These are phyloP conservation scores for Fistulifera solaris DNA, from an alignment of 108 stramenopile species.

Conservation along the genomic window DNA sequence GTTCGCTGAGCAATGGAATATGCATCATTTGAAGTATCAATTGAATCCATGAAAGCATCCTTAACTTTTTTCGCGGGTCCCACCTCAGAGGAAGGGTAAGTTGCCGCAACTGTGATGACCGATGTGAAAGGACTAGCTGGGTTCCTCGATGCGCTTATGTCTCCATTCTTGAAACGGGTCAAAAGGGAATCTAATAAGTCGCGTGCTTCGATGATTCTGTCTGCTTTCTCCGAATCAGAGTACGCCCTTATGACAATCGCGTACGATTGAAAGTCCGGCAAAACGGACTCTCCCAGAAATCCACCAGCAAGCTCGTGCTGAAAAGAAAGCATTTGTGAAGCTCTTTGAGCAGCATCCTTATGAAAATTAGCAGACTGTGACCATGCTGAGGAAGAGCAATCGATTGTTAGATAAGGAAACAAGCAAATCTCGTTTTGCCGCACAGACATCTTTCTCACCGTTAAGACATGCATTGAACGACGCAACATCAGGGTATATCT, in stretches of 20 bases:
- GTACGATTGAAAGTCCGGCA: conserved; percentile 26
- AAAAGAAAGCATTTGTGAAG: neutral
- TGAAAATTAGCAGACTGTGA: neutral
- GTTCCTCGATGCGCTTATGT: conserved; percentile 3
- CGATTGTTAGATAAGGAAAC: too few species aligned
- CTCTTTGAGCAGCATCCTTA: conserved; percentile 1
- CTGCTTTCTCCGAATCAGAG: conserved; percentile 15
- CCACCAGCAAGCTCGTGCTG: neutral
- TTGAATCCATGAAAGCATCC: conserved; percentile 1
- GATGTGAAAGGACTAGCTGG: conserved; percentile 27
- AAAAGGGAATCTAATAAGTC: conserved; percentile 17
- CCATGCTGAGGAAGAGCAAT: conserved; percentile 9
- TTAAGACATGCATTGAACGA: conserved; percentile 41
- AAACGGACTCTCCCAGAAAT: neutral
- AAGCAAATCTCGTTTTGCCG: too few species aligned
- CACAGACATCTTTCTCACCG: conserved; percentile 19
- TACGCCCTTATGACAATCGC: conserved; percentile 30
- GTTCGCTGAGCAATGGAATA: conserved; percentile 34
- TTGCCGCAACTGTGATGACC: conserved; percentile 29
- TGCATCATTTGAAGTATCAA: conserved; percentile 12
- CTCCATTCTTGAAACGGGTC: conserved; percentile 1
- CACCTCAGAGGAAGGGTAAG: neutral
- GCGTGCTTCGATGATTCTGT: conserved; percentile 17
- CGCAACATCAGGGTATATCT: conserved; percentile 2
- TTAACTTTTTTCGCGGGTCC: too few species aligned